Conservation (phyloP, 2,329 filamentous ascomycete species). For the Byssoonygena ceratinophila region DNA sequence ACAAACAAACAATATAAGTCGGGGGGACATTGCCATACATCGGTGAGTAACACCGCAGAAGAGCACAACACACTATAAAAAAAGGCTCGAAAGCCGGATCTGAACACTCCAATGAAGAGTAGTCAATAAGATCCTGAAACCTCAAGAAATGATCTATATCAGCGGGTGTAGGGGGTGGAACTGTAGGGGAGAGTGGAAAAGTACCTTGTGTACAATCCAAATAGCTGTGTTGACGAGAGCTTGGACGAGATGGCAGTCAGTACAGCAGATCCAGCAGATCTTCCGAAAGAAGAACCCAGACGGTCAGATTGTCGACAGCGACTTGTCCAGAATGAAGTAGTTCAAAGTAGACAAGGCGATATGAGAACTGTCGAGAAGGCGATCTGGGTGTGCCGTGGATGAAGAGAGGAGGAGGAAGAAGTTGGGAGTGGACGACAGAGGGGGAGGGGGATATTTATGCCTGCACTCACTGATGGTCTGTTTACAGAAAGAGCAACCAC, state of each 20-base stretch:
- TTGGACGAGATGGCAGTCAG: neutral
- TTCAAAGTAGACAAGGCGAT: neutral
- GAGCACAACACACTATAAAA: neutral
- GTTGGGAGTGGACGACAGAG: neutral
- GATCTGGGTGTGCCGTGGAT: neutral
- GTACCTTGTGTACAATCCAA: neutral
- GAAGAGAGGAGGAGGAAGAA: constrained; percentile 4
- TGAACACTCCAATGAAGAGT: neutral
- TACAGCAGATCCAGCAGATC: neutral
- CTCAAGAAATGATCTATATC: neutral
- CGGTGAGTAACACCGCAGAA: neutral
- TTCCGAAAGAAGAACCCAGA: neutral
- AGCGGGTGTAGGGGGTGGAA: neutral
- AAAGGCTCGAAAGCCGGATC: neutral
- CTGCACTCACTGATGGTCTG: neutral
- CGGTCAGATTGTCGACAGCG: neutral
- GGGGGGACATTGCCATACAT: neutral
- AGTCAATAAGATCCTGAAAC: neutral
- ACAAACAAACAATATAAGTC: neutral
- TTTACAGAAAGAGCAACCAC: neutral
- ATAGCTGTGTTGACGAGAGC: neutral
- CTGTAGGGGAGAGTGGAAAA: neutral
- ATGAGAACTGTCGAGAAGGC: neutral
- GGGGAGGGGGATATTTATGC: neutral
- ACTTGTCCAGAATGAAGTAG: neutral